These are phyloP conservation scores for Sicyos edulis DNA, from an alignment of 306 rosid genomes.

Conservation along the genomic window DNA sequence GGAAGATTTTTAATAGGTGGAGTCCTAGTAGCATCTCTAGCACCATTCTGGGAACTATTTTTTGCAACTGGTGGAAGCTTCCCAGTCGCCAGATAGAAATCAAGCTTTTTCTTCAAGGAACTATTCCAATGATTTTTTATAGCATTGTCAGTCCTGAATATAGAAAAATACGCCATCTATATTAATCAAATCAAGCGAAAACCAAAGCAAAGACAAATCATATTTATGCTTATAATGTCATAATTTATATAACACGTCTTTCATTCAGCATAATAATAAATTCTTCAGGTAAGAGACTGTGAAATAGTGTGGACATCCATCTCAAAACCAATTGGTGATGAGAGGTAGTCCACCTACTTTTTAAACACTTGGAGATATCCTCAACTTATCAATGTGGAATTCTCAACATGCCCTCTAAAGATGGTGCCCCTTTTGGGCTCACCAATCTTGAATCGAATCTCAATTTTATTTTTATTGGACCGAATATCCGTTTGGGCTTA, in stretches of 20 bases:
- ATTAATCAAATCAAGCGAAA: background rate
- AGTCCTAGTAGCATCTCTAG: constrained; percentile 46
- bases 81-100: constrained; percentile 79
- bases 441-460: no score
- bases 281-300: background rate
- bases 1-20: constrained; percentile 38
- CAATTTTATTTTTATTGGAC: no score
- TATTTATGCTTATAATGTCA: background rate
- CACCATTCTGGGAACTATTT: constrained; percentile 44
- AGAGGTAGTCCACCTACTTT: no score
- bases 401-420: no score
- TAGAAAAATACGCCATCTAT: background rate
- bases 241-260: background rate
- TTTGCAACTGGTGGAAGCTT: constrained; percentile 78
- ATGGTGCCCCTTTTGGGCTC: no score
- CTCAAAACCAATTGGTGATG: no score
- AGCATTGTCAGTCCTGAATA: constrained; percentile 88
- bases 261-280: background rate
- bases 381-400: no score
- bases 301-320: no score
- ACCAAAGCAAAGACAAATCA: constrained; percentile 14
- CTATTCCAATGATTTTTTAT: constrained; percentile 99
- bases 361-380: no score
- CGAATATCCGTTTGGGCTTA: no score
- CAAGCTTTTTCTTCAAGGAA: constrained; percentile 90